Base-by-base conservation (phyloP, 306 rosid species). In the Geum urbanum region DNA sequence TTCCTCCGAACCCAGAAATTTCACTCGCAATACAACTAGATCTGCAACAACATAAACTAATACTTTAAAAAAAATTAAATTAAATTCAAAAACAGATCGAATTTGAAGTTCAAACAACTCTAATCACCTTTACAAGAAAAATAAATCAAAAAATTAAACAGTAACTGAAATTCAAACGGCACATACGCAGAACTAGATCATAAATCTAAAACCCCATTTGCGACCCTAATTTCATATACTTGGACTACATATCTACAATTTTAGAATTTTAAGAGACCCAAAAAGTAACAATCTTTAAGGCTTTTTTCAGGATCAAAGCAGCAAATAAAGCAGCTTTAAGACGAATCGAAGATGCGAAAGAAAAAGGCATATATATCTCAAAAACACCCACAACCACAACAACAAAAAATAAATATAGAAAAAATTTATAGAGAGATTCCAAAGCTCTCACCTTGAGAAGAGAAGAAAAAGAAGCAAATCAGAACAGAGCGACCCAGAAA, bases 271-370 rank as follows among this genome's bases (percentile, higher is more conserved):
- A 57, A 87, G 44, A 43, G 71, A 72, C 63, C 77, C 46, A 80
- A 79, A 45, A 64, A 20, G 15, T 1, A 9, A 27, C 70, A 60
- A 16, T 77, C 54, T 83, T 74, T 70, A 53, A 81, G 46, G 71
- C 74, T 67, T 55, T 60, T 59, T 19, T 32, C 43, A 81, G 63
- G 81, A 84, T 86, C 86, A 73, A 81, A 75, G 77, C 71, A 72
- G 62, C 81, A 60, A 53, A 77, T 76, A 90, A 86, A 85, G 81
- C 83, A 84, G 74, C 96, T 90, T 81, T 88, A 87, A 83, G 65
- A 39, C 22, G 53, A 85, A 90, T 84, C 85, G 77, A 73, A 90
- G 96, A 90, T 90, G 91, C 89, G 84, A 83, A 83, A 73, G 76
- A 75, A 43, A 81, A 80, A 78, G 73, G 63, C 48, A 7, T 7